Conservation (phyloP, 140 eudicot genomes). For the Artemisia princeps region DNA sequence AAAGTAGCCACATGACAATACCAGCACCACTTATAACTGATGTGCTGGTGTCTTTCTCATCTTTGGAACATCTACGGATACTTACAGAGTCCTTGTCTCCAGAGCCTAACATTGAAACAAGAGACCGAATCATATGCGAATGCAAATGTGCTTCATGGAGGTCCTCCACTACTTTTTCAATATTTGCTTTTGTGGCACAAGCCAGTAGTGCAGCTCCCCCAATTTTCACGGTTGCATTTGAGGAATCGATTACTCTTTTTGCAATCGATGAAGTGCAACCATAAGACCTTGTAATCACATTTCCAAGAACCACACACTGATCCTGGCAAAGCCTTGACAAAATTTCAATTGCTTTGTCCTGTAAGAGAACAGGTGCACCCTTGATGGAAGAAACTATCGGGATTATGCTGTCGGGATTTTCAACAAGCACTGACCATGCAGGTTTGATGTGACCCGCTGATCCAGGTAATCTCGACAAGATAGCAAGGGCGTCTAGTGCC, state of each 20-base stretch:
- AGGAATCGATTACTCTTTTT: slow-evolving; percentile 64
- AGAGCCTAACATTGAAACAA: slow-evolving; percentile 61
- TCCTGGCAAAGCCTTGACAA: slow-evolving; percentile 71
- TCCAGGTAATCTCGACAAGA: slow-evolving; percentile 59
- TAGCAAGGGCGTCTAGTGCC: slow-evolving; percentile 78
- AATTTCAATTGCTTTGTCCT: slow-evolving; percentile 83
- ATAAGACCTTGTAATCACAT: slow-evolving; percentile 43
- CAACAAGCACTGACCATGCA: slow-evolving; percentile 83
- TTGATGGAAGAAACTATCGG: slow-evolving; percentile 77
- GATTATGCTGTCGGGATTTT: slow-evolving; percentile 58
- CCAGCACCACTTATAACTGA: slow-evolving; percentile 56
- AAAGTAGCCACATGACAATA: slow-evolving; percentile 79
- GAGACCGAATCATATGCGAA: slow-evolving; percentile 56
- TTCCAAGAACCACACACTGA: slow-evolving; percentile 70
- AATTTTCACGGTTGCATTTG: slow-evolving; percentile 51
- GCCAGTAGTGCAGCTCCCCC: slow-evolving; percentile 91
- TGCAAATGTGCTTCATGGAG: slow-evolving; percentile 49
- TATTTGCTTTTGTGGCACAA: slow-evolving; percentile 78
- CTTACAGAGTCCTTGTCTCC: slow-evolving; percentile 47
- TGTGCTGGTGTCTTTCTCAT: slow-evolving; percentile 41
- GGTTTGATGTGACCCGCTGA: slow-evolving; percentile 51
- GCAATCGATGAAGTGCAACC: slow-evolving; percentile 72
- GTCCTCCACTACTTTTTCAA: slow-evolving; percentile 65
- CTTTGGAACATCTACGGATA: slow-evolving; percentile 50
- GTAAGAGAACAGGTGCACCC: slow-evolving; percentile 55